A percentile compares a stretch with the other conserved stretches of the same genome.
These are phyloP conservation scores for Andrographis paniculata DNA, from an alignment of 305 asterid genomes.

Conservation along the genomic window DNA sequence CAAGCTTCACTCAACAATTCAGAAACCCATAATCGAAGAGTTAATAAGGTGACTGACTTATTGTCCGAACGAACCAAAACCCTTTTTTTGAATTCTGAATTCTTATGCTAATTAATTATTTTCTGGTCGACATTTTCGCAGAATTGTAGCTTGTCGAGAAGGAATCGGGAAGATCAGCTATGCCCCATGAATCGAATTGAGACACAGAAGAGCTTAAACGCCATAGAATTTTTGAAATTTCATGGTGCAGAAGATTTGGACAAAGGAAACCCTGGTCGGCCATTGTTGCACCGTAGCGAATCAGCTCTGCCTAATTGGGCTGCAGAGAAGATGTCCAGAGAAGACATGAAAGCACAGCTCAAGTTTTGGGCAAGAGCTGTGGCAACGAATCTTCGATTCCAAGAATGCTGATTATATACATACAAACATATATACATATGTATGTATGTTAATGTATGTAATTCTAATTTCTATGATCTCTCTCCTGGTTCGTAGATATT, in stretches of 20 bases:
- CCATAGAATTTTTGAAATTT: slow-evolving; percentile 20
- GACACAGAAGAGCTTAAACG: slow-evolving; percentile 33
- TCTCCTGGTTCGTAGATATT: too few relatives aligned
- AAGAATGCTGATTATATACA: slow-evolving; percentile 23
- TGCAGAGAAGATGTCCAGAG: slow-evolving; percentile 26
- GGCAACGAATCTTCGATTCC: slow-evolving; percentile 60
- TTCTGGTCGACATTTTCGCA: too few relatives aligned
- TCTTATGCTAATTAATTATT: too few relatives aligned
- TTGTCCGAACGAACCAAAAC: too few relatives aligned
- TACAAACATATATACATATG: too few relatives aligned
- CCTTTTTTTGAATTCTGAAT: too few relatives aligned
- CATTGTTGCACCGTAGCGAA: slow-evolving; percentile 12
- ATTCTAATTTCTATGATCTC: too few relatives aligned
- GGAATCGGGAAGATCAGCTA: too few relatives aligned
- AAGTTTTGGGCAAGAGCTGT: slow-evolving; percentile 85
- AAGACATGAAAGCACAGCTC: slow-evolving; percentile 58
- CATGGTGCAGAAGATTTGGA: slow-evolving; percentile 18
- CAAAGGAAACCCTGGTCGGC: slow-evolving; percentile 15
- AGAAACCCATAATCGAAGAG: slow-evolving; percentile 18
- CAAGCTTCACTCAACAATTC: slow-evolving; percentile 53
- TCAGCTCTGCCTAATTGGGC: slow-evolving; percentile 22
- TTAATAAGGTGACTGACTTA: slow-evolving; percentile 29
- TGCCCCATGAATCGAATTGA: slow-evolving; percentile 14
- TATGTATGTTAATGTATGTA: too few relatives aligned
- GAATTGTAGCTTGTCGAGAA: too few relatives aligned